Evolutionary conservation across 2,329 filamentous ascomycete species (phyloP), one percentile per base, ranked within the genome.

Genomic region (Blastomyces parvus): DNA sequence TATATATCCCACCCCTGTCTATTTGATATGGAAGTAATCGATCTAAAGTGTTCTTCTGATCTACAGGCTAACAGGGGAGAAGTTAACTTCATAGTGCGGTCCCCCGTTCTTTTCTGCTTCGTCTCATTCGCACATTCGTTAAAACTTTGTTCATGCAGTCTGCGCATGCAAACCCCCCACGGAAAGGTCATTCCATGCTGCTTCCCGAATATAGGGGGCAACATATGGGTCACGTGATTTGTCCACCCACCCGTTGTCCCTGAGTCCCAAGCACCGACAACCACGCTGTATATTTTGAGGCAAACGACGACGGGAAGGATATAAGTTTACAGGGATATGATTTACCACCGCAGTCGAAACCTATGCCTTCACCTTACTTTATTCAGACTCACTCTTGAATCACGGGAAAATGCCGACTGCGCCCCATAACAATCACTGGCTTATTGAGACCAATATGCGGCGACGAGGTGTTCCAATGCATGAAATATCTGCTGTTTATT

Each of bases 361-460:
- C 30, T 13, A 36, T 11, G 6, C 9, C 27, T 36, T 36, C 30
- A 7, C 19, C 14, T n/a, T 55, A 33, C 11, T n/a, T 19, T 33
- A 33, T 55, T 55, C 27, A 55, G 3, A 17, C 14, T 55, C 30
- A 8, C 52, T 13, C 13, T 33, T 33, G 27, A 33, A 36, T n/a
- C 27, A 55, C 52, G 19, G 19, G 11, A 55, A 36, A n/a, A 9
- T 2, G 25, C 25, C 17, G 4, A 17, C 14, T 36, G 19, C 3
- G 2, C 8, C 56, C n/a, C 36, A 30, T 42, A 25, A 11, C 14
- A 27, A 38, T 57, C 33, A 44, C 22, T 17, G 36, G 38, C 38
- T 44, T 59, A 27, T 59, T 42, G 56, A 44, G 56, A 44, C 36
- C 38, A 22, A 14, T 30, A 59, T 44, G n/a, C 56, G 38, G 56